phyloP scores from a whole-genome alignment of 305 asterid species.

The Caryopteris hybrid region DNA sequence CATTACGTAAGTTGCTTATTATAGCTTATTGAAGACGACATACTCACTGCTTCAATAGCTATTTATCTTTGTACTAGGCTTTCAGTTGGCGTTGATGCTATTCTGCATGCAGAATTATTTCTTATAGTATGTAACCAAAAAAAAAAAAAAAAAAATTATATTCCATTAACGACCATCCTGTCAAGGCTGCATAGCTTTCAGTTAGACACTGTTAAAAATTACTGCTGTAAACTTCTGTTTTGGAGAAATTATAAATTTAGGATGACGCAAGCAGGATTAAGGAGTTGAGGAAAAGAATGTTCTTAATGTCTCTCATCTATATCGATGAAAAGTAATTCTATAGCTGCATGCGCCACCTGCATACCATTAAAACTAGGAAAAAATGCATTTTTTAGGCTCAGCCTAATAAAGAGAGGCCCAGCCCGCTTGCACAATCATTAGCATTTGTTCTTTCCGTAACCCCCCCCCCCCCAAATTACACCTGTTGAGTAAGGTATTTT shows the following conservation, averaged over 20 bases:
- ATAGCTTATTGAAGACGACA: slow-evolving; percentile 1
- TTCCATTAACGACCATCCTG: not conserved
- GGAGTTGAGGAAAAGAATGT: not conserved
- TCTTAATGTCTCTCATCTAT: too few species aligned
- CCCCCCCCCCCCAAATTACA: too few species aligned
- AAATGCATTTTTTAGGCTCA: too few species aligned
- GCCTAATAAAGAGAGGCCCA: too few species aligned
- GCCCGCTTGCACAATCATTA: too few species aligned
- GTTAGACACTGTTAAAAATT: not conserved
- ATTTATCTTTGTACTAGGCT: not conserved
- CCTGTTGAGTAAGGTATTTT: too few species aligned
- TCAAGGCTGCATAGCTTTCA: not conserved
- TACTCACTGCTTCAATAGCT: not conserved
- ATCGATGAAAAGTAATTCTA: not conserved
- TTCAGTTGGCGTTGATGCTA: not conserved
- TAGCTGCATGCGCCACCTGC: not conserved
- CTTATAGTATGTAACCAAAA: too few species aligned
- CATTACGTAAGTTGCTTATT: slow-evolving; percentile 68
- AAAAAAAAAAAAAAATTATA: not conserved
- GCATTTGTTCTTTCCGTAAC: too few species aligned
- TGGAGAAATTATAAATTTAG: not conserved
- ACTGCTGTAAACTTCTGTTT: not conserved
- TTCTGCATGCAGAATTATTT: not conserved
- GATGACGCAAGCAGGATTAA: not conserved
- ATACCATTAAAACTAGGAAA: not conserved